phyloP scores from a whole-genome alignment of 1,284 basidiomycete genomes.

The Ustilago nuda region DNA sequence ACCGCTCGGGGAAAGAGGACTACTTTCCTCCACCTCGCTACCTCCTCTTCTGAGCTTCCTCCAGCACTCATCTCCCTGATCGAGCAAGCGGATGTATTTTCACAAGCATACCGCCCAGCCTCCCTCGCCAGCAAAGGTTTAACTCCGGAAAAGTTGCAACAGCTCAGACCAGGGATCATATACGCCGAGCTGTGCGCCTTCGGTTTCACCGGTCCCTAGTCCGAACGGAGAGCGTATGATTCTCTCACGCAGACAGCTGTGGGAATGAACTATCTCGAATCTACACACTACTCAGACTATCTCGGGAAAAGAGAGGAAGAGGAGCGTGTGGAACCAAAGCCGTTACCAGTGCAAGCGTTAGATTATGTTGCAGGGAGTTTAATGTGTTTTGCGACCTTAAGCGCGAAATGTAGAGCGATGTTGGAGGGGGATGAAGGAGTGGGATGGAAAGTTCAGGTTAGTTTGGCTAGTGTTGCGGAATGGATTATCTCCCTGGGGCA shows the following conservation, averaged over 20 bases:
- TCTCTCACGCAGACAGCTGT: slow-evolving; percentile 77
- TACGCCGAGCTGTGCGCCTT: slow-evolving; percentile 76
- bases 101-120: slow-evolving; percentile 75
- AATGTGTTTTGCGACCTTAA: slow-evolving; percentile 70
- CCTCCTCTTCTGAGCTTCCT: slow-evolving; percentile 24
- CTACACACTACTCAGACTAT: slow-evolving; percentile 71
- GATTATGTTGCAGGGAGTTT: slow-evolving; percentile 77
- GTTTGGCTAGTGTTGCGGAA: slow-evolving; percentile 28
- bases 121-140: slow-evolving; percentile 22
- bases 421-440: neutral
- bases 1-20: slow-evolving; percentile 78
- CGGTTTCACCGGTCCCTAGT: slow-evolving; percentile 77
- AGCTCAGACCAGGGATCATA: slow-evolving; percentile 73
- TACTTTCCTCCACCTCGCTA: slow-evolving; percentile 75
- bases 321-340: slow-evolving; percentile 59
- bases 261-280: slow-evolving; percentile 76
- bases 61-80: slow-evolving; percentile 70
- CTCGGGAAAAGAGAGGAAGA: slow-evolving; percentile 45
- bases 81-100: slow-evolving; percentile 74
- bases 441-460: slow-evolving; percentile 40
- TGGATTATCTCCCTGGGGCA: slow-evolving; percentile 37
- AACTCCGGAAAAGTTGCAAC: slow-evolving; percentile 37
- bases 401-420: slow-evolving; percentile 6
- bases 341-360: slow-evolving; percentile 76
- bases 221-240: slow-evolving; percentile 75